Evolutionary conservation across 176 grass and related monocot genomes (phyloP).

Genomic region (Carex myosuroides): DNA sequence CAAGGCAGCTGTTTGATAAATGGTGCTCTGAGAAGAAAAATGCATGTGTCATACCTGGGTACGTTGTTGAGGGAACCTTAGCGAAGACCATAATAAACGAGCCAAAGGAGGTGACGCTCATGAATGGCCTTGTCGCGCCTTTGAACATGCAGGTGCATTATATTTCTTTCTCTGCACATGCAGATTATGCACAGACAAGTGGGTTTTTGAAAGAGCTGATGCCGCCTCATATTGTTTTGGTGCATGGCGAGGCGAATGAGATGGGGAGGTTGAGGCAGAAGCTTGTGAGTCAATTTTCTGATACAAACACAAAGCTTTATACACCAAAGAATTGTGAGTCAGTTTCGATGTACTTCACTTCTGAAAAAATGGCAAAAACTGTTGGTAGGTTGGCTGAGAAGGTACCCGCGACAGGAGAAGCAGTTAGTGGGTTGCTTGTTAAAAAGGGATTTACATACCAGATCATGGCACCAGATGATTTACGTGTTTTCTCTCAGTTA

Average conservation of each 20-base stretch:
- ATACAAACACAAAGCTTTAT: slow-evolving; percentile 62
- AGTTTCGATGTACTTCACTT: slow-evolving; percentile 78
- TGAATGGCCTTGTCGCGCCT: slow-evolving; percentile 78
- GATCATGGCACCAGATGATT: slow-evolving; percentile 89
- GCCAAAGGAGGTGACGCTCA: slow-evolving; percentile 86
- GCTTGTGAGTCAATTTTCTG: slow-evolving; percentile 64
- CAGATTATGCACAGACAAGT: slow-evolving; percentile 85
- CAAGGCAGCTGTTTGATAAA: slow-evolving; percentile 87
- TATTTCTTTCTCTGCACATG: slow-evolving; percentile 92
- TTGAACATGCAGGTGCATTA: slow-evolving; percentile 93
- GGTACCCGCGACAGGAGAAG: slow-evolving; percentile 50
- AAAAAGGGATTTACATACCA: slow-evolving; percentile 97
- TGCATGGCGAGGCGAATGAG: slow-evolving; percentile 90
- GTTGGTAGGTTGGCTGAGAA: slow-evolving; percentile 78
- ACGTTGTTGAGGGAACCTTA: slow-evolving; percentile 78
- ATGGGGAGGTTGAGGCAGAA: slow-evolving; percentile 96
- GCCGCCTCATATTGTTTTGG: slow-evolving; percentile 93
- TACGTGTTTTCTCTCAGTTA: slow-evolving; percentile 72
- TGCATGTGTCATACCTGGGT: slow-evolving; percentile 83
- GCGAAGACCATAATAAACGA: slow-evolving; percentile 91
- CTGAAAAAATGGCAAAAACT: slow-evolving; percentile 90
- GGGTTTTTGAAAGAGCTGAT: slow-evolving; percentile 73
- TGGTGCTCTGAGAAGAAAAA: slow-evolving; percentile 97
- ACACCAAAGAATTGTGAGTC: slow-evolving; percentile 90
- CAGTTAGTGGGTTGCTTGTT: slow-evolving; percentile 65